These are phyloP conservation scores for Tolypocladium paradoxum DNA, from an alignment of 2,329 filamentous ascomycete species.

Conservation along the genomic window DNA sequence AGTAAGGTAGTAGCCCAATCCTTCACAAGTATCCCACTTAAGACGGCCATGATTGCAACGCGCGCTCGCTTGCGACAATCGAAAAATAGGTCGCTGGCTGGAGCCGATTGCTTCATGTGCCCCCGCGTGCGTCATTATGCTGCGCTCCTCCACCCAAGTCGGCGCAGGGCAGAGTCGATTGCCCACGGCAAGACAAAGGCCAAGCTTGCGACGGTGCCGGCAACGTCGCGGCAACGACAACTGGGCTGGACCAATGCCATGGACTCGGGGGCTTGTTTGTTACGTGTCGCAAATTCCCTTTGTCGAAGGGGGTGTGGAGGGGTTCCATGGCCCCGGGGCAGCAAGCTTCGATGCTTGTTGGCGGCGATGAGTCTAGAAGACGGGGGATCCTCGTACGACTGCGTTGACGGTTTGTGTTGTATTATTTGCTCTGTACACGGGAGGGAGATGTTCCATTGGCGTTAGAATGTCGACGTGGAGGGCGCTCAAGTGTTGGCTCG, in stretches of 20 bases:
- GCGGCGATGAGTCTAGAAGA: not conserved
- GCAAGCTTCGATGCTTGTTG: not conserved
- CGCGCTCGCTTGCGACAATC: not conserved
- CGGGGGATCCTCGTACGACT: too few relatives aligned
- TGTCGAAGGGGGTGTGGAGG: not conserved
- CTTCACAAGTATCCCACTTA: not conserved
- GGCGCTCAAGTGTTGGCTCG: not conserved
- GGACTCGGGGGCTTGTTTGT: not conserved
- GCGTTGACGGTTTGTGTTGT: not conserved
- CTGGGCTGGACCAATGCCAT: not conserved
- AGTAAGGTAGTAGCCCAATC: not conserved
- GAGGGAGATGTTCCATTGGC: not conserved
- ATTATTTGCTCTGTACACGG: not conserved
- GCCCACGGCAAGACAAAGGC: not conserved
- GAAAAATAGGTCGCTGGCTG: not conserved
- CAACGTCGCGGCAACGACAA: not conserved
- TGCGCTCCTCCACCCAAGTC: not conserved
- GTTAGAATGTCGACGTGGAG: not conserved
- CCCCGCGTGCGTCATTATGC: not conserved
- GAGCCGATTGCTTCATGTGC: not conserved
- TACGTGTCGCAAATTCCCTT: not conserved
- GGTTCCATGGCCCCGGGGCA: not conserved
- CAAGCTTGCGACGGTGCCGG: not conserved
- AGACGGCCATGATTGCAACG: not conserved
- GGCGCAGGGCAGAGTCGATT: not conserved